These are phyloP conservation scores for Tetraselmis striata DNA, from an alignment of 139 green algal genomes.

Conservation along the genomic window DNA sequence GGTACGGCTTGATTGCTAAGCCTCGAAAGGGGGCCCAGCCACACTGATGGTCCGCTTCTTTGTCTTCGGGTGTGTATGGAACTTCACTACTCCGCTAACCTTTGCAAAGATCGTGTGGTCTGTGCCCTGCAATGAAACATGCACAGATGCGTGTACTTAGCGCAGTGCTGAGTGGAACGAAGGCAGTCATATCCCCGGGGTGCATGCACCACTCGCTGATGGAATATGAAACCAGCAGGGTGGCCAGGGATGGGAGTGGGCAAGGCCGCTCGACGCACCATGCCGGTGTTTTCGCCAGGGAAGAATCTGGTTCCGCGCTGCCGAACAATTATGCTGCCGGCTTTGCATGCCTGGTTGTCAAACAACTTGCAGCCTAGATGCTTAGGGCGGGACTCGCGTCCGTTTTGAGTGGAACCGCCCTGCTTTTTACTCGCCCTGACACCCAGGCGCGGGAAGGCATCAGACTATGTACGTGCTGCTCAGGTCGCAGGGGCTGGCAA, in stretches of 20 bases:
- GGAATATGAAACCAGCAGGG: too few relatives aligned
- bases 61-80: slow-evolving; percentile 27
- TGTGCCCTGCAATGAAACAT: slow-evolving; percentile 31
- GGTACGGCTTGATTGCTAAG: too few relatives aligned
- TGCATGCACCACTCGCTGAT: too few relatives aligned
- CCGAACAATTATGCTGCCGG: slow-evolving; percentile 88
- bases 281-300: slow-evolving; percentile 72
- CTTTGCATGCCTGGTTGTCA: slow-evolving; percentile 60
- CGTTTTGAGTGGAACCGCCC: slow-evolving; percentile 77
- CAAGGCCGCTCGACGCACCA: slow-evolving; percentile 39
- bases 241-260: not conserved
- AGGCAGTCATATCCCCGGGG: too few relatives aligned
- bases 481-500: too few relatives aligned
- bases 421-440: slow-evolving; percentile 68
- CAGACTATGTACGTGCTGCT: too few relatives aligned
- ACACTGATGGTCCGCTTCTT: slow-evolving; percentile 16
- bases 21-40: too few relatives aligned
- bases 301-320: slow-evolving; percentile 88
- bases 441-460: too few relatives aligned
- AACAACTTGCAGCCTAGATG: slow-evolving; percentile 86
- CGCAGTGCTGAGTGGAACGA: not conserved
- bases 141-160: not conserved
- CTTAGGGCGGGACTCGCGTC: slow-evolving; percentile 72
- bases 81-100: slow-evolving; percentile 60
- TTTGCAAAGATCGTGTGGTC: slow-evolving; percentile 89